Percentiles rank a stretch among this genome's conserved stretches.
Evolutionary conservation across 2,329 filamentous ascomycete species (phyloP).

Genomic region (Madurella fahalii): DNA sequence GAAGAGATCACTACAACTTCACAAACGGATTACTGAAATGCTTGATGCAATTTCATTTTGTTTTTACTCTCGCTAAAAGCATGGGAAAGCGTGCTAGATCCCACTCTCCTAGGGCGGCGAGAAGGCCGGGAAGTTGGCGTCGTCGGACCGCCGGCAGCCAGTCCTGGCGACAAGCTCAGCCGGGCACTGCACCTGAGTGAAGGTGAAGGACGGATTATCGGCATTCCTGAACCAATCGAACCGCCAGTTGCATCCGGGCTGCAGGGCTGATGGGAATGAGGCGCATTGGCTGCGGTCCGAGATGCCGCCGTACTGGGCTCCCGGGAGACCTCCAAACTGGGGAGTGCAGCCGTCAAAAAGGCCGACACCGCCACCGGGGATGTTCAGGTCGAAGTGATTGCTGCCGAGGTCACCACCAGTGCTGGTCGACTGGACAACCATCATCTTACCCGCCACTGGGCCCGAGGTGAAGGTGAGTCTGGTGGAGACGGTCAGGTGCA

Average conservation of each 20-base stretch:
- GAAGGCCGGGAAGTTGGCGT: slow-evolving; percentile 22
- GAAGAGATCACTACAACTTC: too few relatives aligned
- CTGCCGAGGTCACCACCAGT: slow-evolving; percentile 53
- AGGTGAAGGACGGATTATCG: slow-evolving; percentile 46
- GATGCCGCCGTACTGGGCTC: slow-evolving; percentile 46
- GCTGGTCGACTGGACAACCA: slow-evolving; percentile 62
- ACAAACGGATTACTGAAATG: too few relatives aligned
- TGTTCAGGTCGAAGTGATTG: slow-evolving; percentile 58
- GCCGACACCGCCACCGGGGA: slow-evolving; percentile 54
- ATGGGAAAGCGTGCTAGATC: too few relatives aligned
- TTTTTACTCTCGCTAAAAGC: too few relatives aligned
- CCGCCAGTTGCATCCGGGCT: slow-evolving; percentile 48
- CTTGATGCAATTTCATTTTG: too few relatives aligned
- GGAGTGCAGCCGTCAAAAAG: slow-evolving; percentile 49
- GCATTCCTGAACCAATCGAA: slow-evolving; percentile 51
- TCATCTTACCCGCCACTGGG: slow-evolving; percentile 53
- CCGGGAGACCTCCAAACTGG: slow-evolving; percentile 42
- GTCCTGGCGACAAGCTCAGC: slow-evolving; percentile 20
- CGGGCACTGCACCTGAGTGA: slow-evolving; percentile 41
- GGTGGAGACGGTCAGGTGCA: slow-evolving; percentile 25
- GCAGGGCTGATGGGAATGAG: slow-evolving; percentile 40
- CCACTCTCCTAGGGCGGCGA: slow-evolving; percentile 6
- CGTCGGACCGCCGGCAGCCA: slow-evolving; percentile 24
- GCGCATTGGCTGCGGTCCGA: slow-evolving; percentile 39
- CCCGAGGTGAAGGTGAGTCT: slow-evolving; percentile 51